Percentiles rank a stretch among this genome's conserved stretches.
phyloP scores from a whole-genome alignment of 169 alveolate genomes.

The Plasmodium gonderi region DNA sequence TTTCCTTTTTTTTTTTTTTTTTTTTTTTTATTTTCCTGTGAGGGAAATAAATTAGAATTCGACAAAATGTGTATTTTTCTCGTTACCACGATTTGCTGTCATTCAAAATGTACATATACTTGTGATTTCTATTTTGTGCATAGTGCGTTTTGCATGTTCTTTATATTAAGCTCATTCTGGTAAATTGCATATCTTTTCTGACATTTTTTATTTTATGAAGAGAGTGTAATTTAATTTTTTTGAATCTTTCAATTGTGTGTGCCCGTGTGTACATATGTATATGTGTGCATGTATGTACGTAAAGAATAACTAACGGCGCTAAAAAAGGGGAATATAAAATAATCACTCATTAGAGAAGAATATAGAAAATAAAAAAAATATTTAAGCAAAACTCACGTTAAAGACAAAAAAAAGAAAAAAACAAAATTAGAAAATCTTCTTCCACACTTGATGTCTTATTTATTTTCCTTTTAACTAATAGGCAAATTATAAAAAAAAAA shows the following conservation, averaged over 20 bases:
- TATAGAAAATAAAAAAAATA: background rate
- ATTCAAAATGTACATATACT: background rate
- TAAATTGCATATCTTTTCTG: background rate
- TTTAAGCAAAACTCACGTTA: background rate
- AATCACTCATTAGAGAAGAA: background rate
- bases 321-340: background rate
- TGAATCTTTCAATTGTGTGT: background rate
- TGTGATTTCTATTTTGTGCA: too few relatives aligned
- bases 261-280: background rate
- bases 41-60: background rate
- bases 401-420: background rate
- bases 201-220: background rate
- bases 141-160: background rate
- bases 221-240: conserved; percentile 3
- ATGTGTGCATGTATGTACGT: background rate
- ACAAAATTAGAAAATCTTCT: background rate
- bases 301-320: background rate
- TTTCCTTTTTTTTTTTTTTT: background rate
- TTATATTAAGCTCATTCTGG: background rate
- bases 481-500: background rate
- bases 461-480: background rate
- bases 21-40: background rate
- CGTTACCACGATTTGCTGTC: background rate
- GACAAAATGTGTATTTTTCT: background rate
- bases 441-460: background rate